Evolutionary conservation across 2,329 filamentous ascomycete species (phyloP).

Genomic region (Colletotrichum sp.): DNA sequence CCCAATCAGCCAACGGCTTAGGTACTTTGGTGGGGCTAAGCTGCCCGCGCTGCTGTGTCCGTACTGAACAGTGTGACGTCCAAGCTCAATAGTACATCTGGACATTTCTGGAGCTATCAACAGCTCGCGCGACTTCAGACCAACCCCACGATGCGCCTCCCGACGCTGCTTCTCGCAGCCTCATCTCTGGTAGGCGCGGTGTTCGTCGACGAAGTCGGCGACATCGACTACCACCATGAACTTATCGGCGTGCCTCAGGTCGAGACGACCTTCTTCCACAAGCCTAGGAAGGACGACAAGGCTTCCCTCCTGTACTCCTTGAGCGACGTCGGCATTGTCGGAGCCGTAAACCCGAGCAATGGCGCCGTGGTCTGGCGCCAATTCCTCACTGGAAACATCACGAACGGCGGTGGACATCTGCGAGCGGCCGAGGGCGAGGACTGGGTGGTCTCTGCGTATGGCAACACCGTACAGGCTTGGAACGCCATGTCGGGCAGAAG

Average conservation of each 20-base stretch:
- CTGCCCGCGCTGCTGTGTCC: neutral
- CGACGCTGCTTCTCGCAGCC: slow-evolving; percentile 38
- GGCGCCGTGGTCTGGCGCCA: slow-evolving; percentile 90
- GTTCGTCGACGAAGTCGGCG: slow-evolving; percentile 88
- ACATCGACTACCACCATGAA: slow-evolving; percentile 91
- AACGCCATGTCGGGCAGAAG: slow-evolving; percentile 81
- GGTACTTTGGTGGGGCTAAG: neutral
- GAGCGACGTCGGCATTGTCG: slow-evolving; percentile 82
- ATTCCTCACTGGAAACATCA: slow-evolving; percentile 60
- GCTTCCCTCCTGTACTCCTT: slow-evolving; percentile 91
- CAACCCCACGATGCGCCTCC: slow-evolving; percentile 23
- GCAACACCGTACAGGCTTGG: slow-evolving; percentile 78
- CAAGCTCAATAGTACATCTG: neutral
- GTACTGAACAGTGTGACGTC: neutral
- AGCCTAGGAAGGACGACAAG: slow-evolving; percentile 79
- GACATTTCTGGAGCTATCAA: slow-evolving; percentile 4
- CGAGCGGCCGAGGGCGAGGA: slow-evolving; percentile 81
- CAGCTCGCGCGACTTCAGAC: slow-evolving; percentile 5
- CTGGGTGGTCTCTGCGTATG: slow-evolving; percentile 76
- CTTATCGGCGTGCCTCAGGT: slow-evolving; percentile 83
- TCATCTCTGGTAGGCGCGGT: slow-evolving; percentile 65
- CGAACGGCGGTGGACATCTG: slow-evolving; percentile 57
- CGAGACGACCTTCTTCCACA: slow-evolving; percentile 93
- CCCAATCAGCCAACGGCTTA: neutral
- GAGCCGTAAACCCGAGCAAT: slow-evolving; percentile 87